Conservation (phyloP, 1,284 basidiomycete species). For the Cerioporus squamosus region DNA sequence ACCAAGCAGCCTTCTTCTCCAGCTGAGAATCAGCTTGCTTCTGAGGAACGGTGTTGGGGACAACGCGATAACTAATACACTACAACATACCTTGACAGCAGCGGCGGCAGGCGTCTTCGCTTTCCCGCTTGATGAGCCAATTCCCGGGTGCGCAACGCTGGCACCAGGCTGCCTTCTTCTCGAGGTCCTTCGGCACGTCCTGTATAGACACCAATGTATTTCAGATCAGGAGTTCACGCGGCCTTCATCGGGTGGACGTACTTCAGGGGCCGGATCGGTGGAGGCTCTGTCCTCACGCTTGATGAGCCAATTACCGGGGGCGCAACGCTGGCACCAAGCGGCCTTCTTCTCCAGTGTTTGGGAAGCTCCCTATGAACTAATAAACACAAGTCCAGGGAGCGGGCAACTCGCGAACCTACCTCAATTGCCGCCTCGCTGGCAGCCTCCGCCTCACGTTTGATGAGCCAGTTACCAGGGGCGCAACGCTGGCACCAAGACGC, state of each 20-base stretch:
- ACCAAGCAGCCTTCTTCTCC: background rate
- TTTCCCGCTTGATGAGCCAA: background rate
- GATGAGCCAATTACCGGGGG: background rate
- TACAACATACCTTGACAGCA: no score
- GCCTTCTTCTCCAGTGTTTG: background rate
- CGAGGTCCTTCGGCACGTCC: background rate
- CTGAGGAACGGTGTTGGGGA: no score
- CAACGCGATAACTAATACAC: no score
- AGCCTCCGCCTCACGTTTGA: conserved; percentile 1
- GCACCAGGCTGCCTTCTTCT: background rate
- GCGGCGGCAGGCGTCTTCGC: no score
- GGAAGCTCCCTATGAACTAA: background rate
- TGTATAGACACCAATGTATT: no score
- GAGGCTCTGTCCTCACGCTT: background rate
- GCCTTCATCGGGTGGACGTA: background rate
- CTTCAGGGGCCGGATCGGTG: no score
- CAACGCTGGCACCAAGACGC: background rate
- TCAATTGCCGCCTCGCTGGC: no score
- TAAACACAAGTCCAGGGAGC: no score
- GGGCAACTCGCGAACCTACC: background rate
- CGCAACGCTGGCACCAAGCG: background rate
- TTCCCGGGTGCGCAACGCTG: background rate
- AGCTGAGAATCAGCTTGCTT: no score
- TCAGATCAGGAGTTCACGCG: background rate
- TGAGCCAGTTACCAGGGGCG: background rate